Evolutionary conservation across 2,329 filamentous ascomycete species (phyloP), one percentile per base, ranked within the genome.

Genomic region (Albifimbria verrucaria): DNA sequence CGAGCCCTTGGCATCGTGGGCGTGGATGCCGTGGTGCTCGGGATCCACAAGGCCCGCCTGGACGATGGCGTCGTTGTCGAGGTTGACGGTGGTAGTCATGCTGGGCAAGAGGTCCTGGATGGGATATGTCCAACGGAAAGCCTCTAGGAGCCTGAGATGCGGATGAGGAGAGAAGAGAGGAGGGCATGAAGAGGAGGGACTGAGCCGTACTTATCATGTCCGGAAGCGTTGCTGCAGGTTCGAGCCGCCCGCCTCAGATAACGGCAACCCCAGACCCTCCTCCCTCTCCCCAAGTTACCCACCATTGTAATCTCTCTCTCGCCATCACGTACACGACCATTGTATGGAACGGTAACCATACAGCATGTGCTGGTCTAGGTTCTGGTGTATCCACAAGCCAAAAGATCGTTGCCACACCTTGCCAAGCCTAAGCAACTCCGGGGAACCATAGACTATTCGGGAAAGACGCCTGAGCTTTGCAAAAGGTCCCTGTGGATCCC

Each of bases 41-140:
- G 64, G 53, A 53, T 70, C 66, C 45, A 54, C 63, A 18, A 69
- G 61, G 44, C 67, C 68, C 20, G 68, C 59, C 52, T 56, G 63
- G 52, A 63, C 67, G 53, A 73, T 71, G 61, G 62, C 66, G 55
- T 73, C 71, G 54, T 55, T 62, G 61, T 73, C 68, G 59, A 70
- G 65, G 54, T 69, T 64, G 56, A 57, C 55, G 47, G 69, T 61
- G 59, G 58, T 69, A 50, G 68, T 67, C 71, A 73, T 73, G 50
- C 32, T 64, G 59, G 46, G 46, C 46, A 28, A 48, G 9, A n/a
- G 22, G 21, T 39, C 32, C 32, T 39, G 32, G 32, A 39, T 39
- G 32, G 32, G 32, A 39, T 39, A 17, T 12, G 32, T 39, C 32
- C 32, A 39, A 39, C 32, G 32, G 32, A 15, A 39, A 39, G 32